phyloP scores from a whole-genome alignment of 441 rosid genomes.

The Gossypium laxum region DNA sequence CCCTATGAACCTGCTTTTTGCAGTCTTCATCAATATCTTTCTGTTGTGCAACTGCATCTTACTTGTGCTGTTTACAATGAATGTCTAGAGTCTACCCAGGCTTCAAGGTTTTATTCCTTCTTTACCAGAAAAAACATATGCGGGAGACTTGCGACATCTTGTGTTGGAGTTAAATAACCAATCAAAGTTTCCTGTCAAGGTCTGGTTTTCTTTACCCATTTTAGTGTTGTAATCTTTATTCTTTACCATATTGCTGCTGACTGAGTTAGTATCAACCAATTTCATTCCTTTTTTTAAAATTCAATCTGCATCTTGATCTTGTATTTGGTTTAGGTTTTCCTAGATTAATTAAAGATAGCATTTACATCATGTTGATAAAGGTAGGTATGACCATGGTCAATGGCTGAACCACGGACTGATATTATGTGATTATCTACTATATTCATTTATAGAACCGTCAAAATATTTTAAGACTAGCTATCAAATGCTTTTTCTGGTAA shows the following conservation, averaged over 20 bases:
- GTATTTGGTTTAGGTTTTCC: background rate
- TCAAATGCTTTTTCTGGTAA: background rate
- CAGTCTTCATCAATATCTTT: slow-evolving; percentile 5
- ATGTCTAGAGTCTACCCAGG: slow-evolving; percentile 69
- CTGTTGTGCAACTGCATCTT: slow-evolving; percentile 15
- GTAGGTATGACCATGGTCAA: background rate
- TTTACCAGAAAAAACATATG: slow-evolving; percentile 59
- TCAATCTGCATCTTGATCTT: background rate
- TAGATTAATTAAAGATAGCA: background rate
- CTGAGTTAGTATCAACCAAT: background rate
- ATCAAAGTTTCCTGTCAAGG: slow-evolving; percentile 72
- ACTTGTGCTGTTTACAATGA: slow-evolving; percentile 9
- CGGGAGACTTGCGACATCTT: slow-evolving; percentile 67
- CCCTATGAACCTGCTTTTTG: background rate
- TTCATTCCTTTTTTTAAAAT: background rate
- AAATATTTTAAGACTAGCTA: background rate
- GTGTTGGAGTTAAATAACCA: slow-evolving; percentile 66
- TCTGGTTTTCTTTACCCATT: slow-evolving; percentile 23
- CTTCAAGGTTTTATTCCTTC: slow-evolving; percentile 64
- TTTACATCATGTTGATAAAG: background rate
- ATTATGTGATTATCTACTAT: background rate
- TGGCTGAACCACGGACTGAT: background rate
- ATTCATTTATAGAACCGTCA: background rate
- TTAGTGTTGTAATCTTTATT: background rate
- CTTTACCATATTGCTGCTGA: background rate